Conservation (phyloP, 768 basidiomycete species). For the Amanita muscaria region DNA sequence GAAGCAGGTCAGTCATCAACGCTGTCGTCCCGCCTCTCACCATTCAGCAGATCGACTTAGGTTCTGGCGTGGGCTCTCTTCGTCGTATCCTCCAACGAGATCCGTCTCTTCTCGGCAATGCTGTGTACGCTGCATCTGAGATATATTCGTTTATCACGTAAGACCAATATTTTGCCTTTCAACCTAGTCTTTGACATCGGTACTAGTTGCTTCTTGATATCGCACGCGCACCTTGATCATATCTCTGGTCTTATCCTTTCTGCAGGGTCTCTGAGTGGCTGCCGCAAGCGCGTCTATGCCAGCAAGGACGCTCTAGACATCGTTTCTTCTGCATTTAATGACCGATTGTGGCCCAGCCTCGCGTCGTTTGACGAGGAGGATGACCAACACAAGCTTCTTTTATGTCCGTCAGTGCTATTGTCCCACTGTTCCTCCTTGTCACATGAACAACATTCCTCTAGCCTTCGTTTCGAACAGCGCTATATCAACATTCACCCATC, state of each 20-base stretch:
- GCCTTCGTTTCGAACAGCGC: slow-evolving; percentile 41
- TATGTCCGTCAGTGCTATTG: slow-evolving; percentile 44
- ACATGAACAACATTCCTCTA: slow-evolving; percentile 14
- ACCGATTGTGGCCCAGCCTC: slow-evolving; percentile 78
- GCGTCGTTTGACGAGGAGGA: slow-evolving; percentile 66
- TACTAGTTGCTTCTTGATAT: slow-evolving; percentile 71
- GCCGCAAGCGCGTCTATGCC: slow-evolving; percentile 56
- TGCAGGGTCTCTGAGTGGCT: slow-evolving; percentile 64
- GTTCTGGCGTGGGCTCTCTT: slow-evolving; percentile 81
- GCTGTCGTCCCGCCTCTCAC: neutral
- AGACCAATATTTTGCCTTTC: slow-evolving; percentile 10
- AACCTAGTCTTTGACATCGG: slow-evolving; percentile 1
- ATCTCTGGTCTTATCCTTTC: slow-evolving; percentile 73
- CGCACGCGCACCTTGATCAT: slow-evolving; percentile 91
- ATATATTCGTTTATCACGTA: slow-evolving; percentile 49
- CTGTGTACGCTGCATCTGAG: slow-evolving; percentile 32
- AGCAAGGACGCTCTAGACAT: slow-evolving; percentile 53
- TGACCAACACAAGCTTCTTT: slow-evolving; percentile 50
- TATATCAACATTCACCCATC: slow-evolving; percentile 45
- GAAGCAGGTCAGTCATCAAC: slow-evolving; percentile 71
- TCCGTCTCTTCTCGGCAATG: slow-evolving; percentile 40
- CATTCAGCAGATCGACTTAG: slow-evolving; percentile 20
- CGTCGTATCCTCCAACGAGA: slow-evolving; percentile 46
- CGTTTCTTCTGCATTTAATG: slow-evolving; percentile 66
- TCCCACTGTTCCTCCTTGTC: neutral